Evolutionary conservation across 176 grass and related monocot genomes (phyloP).

Genomic region (Tillandsia leiboldiana): DNA sequence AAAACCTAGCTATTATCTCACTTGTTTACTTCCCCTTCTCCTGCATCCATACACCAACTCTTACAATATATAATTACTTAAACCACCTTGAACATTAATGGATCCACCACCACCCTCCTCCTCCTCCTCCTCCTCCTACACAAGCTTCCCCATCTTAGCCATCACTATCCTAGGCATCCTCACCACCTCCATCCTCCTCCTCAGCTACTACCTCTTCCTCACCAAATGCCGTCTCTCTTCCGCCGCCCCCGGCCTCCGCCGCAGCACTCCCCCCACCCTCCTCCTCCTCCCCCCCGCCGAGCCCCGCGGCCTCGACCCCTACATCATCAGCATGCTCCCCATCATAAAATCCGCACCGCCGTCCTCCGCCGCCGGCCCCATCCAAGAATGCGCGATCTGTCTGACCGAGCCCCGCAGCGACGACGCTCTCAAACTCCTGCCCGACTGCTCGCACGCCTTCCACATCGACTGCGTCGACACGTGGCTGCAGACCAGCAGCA

Average conservation of each 20-base stretch:
- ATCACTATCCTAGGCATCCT: conserved; percentile 74
- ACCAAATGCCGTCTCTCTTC: conserved; percentile 53
- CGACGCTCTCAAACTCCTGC: conserved; percentile 70
- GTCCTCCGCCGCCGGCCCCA: neutral
- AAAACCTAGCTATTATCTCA: neutral
- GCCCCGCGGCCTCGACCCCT: conserved; percentile 34
- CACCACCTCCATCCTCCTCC: conserved; percentile 60
- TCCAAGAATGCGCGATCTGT: conserved; percentile 81
- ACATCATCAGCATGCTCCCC: conserved; percentile 60
- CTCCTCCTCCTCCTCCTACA: conserved; percentile 24
- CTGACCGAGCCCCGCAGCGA: conserved; percentile 67
- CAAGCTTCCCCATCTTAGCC: conserved; percentile 55
- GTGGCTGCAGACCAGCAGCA: conserved; percentile 76
- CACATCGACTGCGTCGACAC: conserved; percentile 94
- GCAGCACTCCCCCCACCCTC: conserved; percentile 14
- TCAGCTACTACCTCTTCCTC: conserved; percentile 82
- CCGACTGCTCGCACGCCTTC: conserved; percentile 78
- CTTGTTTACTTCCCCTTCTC: neutral
- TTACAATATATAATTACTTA: neutral
- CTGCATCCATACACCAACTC: neutral
- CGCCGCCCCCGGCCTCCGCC: conserved; percentile 7
- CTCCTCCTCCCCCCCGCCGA: conserved; percentile 2
- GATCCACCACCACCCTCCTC: conserved; percentile 19
- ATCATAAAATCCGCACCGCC: conserved; percentile 31
- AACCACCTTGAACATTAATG: conserved; percentile 20